Conservation (phyloP, 2,329 filamentous ascomycete genomes). For the Monascus ruber region DNA sequence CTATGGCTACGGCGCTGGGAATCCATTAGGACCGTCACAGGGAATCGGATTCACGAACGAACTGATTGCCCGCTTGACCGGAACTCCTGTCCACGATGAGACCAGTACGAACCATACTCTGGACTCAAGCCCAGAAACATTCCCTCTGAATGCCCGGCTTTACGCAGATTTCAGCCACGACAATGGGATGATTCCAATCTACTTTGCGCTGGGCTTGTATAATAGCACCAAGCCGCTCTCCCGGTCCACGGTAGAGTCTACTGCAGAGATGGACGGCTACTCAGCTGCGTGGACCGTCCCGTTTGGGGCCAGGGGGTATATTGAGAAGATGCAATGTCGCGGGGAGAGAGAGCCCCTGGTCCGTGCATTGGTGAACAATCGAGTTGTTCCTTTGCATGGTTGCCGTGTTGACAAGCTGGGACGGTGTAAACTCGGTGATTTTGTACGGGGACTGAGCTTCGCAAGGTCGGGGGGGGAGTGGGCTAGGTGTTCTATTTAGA, state of each 20-base stretch:
- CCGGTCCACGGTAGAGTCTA: slow-evolving; percentile 37
- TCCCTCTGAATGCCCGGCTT: slow-evolving; percentile 56
- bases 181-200: slow-evolving; percentile 70
- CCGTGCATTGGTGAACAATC: slow-evolving; percentile 70
- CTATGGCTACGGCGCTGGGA: slow-evolving; percentile 69
- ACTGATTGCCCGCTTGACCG: slow-evolving; percentile 68
- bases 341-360: slow-evolving; percentile 54
- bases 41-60: slow-evolving; percentile 84
- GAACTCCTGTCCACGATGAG: slow-evolving; percentile 54
- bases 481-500: slow-evolving; percentile 46
- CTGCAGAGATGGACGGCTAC: slow-evolving; percentile 52
- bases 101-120: slow-evolving; percentile 71
- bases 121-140: slow-evolving; percentile 54
- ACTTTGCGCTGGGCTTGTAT: slow-evolving; percentile 68
- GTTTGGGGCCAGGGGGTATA: slow-evolving; percentile 68
- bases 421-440: slow-evolving; percentile 56
- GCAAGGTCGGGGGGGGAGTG: slow-evolving; percentile 61
- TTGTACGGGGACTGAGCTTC: slow-evolving; percentile 66
- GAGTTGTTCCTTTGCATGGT: slow-evolving; percentile 59
- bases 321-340: slow-evolving; percentile 73
- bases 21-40: slow-evolving; percentile 68
- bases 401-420: slow-evolving; percentile 62
- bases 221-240: slow-evolving; percentile 49
- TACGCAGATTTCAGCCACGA: slow-evolving; percentile 93
- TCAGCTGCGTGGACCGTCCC: slow-evolving; percentile 70